phyloP scores from a whole-genome alignment of 163 green algal genomes.

The Scenedesmus sp. region DNA sequence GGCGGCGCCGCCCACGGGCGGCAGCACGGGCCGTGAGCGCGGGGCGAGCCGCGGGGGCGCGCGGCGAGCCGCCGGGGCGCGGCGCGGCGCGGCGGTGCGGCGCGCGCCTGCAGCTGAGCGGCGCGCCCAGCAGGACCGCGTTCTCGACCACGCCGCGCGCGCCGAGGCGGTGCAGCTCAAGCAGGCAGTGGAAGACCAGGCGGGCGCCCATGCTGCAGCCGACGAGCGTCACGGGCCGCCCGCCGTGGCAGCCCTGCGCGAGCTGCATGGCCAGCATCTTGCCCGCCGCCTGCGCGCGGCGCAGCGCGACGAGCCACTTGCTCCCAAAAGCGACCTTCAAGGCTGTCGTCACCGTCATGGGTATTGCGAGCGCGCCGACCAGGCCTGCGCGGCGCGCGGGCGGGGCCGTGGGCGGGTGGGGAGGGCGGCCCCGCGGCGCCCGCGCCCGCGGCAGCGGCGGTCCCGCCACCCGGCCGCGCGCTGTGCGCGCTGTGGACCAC shows the following conservation, averaged over 20 bases:
- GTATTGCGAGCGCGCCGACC: constrained; percentile 55
- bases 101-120: constrained; percentile 57
- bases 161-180: constrained; percentile 72
- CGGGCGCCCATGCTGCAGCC: constrained; percentile 80
- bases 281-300: constrained; percentile 66
- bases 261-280: constrained; percentile 81
- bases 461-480: too few relatives aligned
- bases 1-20: too few relatives aligned
- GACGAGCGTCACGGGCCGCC: constrained; percentile 68
- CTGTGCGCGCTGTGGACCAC: too few relatives aligned
- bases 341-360: constrained; percentile 55
- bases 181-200: constrained; percentile 83
- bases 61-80: too few relatives aligned
- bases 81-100: too few relatives aligned
- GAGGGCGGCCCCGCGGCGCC: too few relatives aligned
- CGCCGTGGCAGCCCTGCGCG: constrained; percentile 71
- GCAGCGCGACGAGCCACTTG: constrained; percentile 59
- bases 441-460: too few relatives aligned
- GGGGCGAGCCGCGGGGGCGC: too few relatives aligned
- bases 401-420: too few relatives aligned
- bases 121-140: constrained; percentile 77
- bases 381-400: too few relatives aligned
- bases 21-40: too few relatives aligned
- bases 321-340: constrained; percentile 59
- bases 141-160: constrained; percentile 70